These are phyloP conservation scores for Coriolopsis trogii DNA, from an alignment of 1,284 basidiomycete genomes.

Conservation along the genomic window DNA sequence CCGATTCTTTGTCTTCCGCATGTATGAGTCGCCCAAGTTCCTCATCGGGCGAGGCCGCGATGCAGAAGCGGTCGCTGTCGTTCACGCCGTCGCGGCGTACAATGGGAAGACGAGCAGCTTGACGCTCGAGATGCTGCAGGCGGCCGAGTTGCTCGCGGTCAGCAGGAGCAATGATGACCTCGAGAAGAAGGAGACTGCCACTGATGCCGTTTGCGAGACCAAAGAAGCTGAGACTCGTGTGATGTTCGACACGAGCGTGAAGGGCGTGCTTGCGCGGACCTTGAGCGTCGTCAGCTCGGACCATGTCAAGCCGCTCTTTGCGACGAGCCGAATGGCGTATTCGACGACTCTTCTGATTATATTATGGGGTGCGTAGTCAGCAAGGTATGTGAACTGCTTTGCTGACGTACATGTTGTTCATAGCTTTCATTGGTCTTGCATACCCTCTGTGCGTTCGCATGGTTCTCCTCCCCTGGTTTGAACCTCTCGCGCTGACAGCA, in stretches of 20 bases:
- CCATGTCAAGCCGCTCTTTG: slow-evolving; percentile 62
- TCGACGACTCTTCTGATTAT: slow-evolving; percentile 63
- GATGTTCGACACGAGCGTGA: slow-evolving; percentile 34
- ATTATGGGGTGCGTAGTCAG: slow-evolving; percentile 41
- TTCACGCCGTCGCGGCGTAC: slow-evolving; percentile 69
- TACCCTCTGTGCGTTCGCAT: too few species aligned
- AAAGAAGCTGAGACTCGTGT: too few species aligned
- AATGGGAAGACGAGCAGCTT: slow-evolving; percentile 57
- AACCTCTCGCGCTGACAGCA: too few species aligned
- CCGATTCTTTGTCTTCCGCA: slow-evolving; percentile 75
- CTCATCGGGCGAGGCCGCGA: slow-evolving; percentile 75
- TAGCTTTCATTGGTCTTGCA: slow-evolving; percentile 73
- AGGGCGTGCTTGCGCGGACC: slow-evolving; percentile 43
- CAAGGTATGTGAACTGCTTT: neutral
- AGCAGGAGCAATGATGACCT: slow-evolving; percentile 15
- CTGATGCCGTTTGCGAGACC: too few species aligned
- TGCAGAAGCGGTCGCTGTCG: slow-evolving; percentile 68
- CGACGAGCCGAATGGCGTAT: slow-evolving; percentile 61
- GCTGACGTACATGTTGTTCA: neutral
- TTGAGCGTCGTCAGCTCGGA: slow-evolving; percentile 46
- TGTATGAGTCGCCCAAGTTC: slow-evolving; percentile 78
- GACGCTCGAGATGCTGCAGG: slow-evolving; percentile 50
- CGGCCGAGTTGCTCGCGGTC: slow-evolving; percentile 28
- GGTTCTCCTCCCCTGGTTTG: too few species aligned
- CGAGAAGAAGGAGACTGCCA: too few species aligned